A percentile compares a stretch with the other conserved stretches of the same genome.
These are phyloP conservation scores for Serendipita vermifera DNA, from an alignment of 768 basidiomycete species.

Conservation along the genomic window DNA sequence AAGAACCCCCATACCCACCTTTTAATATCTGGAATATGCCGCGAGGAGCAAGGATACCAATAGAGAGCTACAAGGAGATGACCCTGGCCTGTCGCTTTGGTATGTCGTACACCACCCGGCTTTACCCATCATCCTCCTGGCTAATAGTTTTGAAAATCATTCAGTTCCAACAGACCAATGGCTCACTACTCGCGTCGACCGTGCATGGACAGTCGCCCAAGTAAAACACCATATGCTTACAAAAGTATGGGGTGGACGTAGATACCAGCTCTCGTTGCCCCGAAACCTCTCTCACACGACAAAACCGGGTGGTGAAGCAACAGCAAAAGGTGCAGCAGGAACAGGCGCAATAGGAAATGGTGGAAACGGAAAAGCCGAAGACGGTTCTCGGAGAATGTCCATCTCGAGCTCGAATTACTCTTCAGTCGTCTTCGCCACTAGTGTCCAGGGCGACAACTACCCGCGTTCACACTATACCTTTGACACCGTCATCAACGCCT, in stretches of 20 bases:
- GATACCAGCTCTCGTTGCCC: constrained; percentile 1
- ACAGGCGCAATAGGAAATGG: too few species aligned
- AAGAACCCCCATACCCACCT: neutral
- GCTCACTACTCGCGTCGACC: constrained; percentile 15
- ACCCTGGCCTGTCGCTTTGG: constrained; percentile 6
- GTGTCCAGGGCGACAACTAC: neutral
- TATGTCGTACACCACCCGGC: too few species aligned
- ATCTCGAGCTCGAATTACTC: constrained; percentile 6
- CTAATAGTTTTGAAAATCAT: too few species aligned
- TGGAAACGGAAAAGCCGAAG: too few species aligned
- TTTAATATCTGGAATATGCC: constrained; percentile 8
- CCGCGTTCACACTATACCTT: neutral
- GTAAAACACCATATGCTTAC: constrained; percentile 10
- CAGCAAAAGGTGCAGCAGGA: too few species aligned
- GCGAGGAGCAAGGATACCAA: neutral
- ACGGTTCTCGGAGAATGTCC: neutral
- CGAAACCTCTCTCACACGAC: too few species aligned
- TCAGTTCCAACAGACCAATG: constrained; percentile 15
- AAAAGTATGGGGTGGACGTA: constrained; percentile 1
- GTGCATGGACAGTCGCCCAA: constrained; percentile 13
- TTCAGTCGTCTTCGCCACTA: constrained; percentile 1
- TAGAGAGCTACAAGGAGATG: constrained; percentile 1
- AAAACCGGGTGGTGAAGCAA: neutral
- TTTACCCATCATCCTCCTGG: too few species aligned
- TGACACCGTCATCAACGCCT: neutral